Base-by-base conservation (phyloP, 768 basidiomycete genomes). In the Naganishia randhawae region DNA sequence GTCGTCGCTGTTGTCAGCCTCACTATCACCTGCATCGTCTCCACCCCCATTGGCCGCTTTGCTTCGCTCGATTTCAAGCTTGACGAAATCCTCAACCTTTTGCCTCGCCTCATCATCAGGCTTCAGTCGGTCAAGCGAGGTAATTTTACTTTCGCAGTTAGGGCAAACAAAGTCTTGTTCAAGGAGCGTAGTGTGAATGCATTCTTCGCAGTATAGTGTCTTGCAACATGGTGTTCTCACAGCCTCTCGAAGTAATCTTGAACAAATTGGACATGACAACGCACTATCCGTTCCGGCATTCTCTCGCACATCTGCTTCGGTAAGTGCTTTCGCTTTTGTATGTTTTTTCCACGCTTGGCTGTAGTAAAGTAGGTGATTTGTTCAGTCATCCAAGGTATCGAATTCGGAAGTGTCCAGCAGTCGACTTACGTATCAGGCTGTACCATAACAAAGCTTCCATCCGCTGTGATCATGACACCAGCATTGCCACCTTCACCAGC, bases 401-500 rank as follows among this genome's bases (percentile, higher is more conserved):
- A 42, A 33, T 14, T 45, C 41, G 7, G 17, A 48, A 17, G 25
- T 13, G 14, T 7, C 3, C n/a, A 19, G 16, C n/a, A 32, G 35
- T 50, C 0, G 54, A 85, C 92, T 76, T 81, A 97, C 95, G 87
- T 85, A 81, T 99, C 96, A 0, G 96, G 94, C 76, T 97, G 89
- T 0, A 95, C 95, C 45, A 95, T 89, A 22, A 99, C 96, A 80
- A 95, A 98, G 41, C 92, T 92, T 69, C 96, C 96, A 78, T 99
- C 96, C 0, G 95, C 93, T 2, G 95, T 98, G 69, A 99, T 89
- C 96, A 99, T 99, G 55, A 98, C 87, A 22, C 95, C 94, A 73
- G 89, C 88, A 7, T 86, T 85, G 31, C 71, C 75, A 6, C 76
- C 77, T 33, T 76, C 80, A 0, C 71, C 73, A 13, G 72, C 77